A percentile compares a stretch with the other conserved stretches of the same genome.
Evolutionary conservation across 2,329 filamentous ascomycete genomes (phyloP).

Genomic region (Colletotrichum cordylinicola): DNA sequence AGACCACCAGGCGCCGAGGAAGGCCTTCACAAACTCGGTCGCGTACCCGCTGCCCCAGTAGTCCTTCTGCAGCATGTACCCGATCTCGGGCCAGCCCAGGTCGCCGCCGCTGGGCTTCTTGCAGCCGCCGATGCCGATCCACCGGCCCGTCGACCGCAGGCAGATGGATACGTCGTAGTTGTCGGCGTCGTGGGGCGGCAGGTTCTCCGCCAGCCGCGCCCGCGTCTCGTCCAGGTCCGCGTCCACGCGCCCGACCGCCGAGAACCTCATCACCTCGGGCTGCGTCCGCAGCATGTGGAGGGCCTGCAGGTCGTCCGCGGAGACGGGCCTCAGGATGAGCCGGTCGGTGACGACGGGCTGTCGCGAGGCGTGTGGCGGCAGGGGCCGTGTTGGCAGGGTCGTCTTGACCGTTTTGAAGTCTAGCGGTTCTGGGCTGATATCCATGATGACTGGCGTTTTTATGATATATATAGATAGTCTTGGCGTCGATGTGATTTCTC

Average conservation of each 20-base stretch:
- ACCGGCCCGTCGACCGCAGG: slow-evolving; percentile 48
- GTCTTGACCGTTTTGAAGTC: slow-evolving; percentile 50
- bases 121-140: slow-evolving; percentile 57
- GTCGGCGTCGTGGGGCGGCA: slow-evolving; percentile 54
- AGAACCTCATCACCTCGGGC: slow-evolving; percentile 68
- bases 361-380: slow-evolving; percentile 45
- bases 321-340: slow-evolving; percentile 58
- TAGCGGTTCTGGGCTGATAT: slow-evolving; percentile 10
- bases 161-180: slow-evolving; percentile 65
- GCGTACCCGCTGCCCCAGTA: slow-evolving; percentile 63
- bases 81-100: slow-evolving; percentile 62
- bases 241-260: slow-evolving; percentile 48
- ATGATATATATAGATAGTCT: neutral
- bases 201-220: slow-evolving; percentile 40
- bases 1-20: slow-evolving; percentile 51
- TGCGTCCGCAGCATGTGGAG: slow-evolving; percentile 60
- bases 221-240: slow-evolving; percentile 48
- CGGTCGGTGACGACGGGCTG: slow-evolving; percentile 53
- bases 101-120: slow-evolving; percentile 40
- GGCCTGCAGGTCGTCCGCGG: slow-evolving; percentile 53
- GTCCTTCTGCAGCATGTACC: slow-evolving; percentile 61
- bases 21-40: slow-evolving; percentile 59
- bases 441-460: neutral
- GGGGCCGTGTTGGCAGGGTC: slow-evolving; percentile 47
- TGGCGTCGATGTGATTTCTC: neutral